A percentile compares a stretch with the other conserved stretches of the same genome.
phyloP scores from a whole-genome alignment of 495 filamentous ascomycete genomes.

The Delitschia confertaspora region DNA sequence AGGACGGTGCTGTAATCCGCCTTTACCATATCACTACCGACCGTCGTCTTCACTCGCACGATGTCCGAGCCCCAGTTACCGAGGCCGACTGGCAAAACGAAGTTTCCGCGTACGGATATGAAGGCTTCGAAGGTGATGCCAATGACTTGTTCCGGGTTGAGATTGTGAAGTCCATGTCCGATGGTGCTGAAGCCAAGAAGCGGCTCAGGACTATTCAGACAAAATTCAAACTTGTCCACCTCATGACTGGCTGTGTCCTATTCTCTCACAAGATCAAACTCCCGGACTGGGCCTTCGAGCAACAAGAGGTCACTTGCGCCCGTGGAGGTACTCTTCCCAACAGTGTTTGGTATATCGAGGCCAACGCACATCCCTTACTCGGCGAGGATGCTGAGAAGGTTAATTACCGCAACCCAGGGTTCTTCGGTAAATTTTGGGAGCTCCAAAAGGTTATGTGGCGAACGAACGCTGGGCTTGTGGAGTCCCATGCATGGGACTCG shows the following conservation, averaged over 20 bases:
- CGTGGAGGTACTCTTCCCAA: conserved; percentile 86
- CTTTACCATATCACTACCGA: conserved; percentile 77
- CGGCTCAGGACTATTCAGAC: conserved; percentile 89
- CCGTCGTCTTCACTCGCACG: conserved; percentile 90
- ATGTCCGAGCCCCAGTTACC: conserved; percentile 91
- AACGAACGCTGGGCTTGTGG: conserved; percentile 91
- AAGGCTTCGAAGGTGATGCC: conserved; percentile 92
- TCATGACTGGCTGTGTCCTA: conserved; percentile 93
- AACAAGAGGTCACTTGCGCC: conserved; percentile 98
- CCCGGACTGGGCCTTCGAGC: conserved; percentile 91
- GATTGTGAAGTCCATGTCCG: conserved; percentile 84
- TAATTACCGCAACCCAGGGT: conserved; percentile 90
- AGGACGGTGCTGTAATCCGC: conserved; percentile 69
- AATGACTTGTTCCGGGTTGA: conserved; percentile 94
- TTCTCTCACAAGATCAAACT: conserved; percentile 99
- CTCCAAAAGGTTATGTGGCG: conserved; percentile 99
- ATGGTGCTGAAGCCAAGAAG: conserved; percentile 67
- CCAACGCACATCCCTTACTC: conserved; percentile 72
- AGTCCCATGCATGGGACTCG: conserved; percentile 97
- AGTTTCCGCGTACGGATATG: conserved; percentile 94
- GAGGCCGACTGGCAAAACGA: conserved; percentile 99
- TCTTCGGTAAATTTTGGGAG: conserved; percentile 98
- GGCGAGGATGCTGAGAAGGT: conserved; percentile 73
- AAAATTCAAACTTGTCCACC: conserved; percentile 87
- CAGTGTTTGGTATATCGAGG: conserved; percentile 92